Evolutionary conservation across 2,329 filamentous ascomycete species (phyloP), one percentile per base, ranked within the genome.

Genomic region (Phialophora macrospora): DNA sequence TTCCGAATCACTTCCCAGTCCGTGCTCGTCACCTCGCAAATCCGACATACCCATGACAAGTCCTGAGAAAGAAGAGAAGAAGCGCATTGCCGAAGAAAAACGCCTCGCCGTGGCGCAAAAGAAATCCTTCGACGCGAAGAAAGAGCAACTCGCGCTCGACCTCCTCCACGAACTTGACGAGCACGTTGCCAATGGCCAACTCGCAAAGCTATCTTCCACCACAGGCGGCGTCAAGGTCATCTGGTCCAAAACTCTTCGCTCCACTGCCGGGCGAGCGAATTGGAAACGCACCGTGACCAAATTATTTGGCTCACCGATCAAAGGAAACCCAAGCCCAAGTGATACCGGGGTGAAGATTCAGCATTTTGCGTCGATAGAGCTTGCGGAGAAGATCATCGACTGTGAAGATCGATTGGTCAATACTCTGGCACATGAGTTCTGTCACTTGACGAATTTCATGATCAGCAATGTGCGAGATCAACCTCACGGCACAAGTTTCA

Each of bases 391-490:
- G 76, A 89, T 97, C 55, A 93, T 98, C 68, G 88, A 92, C 74
- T 85, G 89, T 73, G 87, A 91, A 71, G 78, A 90, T 64, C 87
- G 92, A 2, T 84, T 98, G 1, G 84, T 95, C 69, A 97, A 97
- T 76, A 93, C 95, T 0, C 80, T 98, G n/a, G 92, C 94, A 0
- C 95, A 99, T 76, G 95, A 99, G 73, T 98, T 95, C 80, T 98
- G 95, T 77, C 95, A 99, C 75, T 81, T 98, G 1, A 89, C 92
- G 51, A 96, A 93, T 73, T 97, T 94, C 77, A 96, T 98, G 87
- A 82, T 98, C 68, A 89, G 85, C 56, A 87, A 88, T 41, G 81
- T 93, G 41, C 88, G 86, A 51, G 88, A 87, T 63, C 89, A 91
- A 67, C 92, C 93, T 0, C 93, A 97, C 75, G 93, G 93, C 24